Evolutionary conservation across 2,329 filamentous ascomycete genomes (phyloP).

Genomic region (Calonectria multiphialidica): DNA sequence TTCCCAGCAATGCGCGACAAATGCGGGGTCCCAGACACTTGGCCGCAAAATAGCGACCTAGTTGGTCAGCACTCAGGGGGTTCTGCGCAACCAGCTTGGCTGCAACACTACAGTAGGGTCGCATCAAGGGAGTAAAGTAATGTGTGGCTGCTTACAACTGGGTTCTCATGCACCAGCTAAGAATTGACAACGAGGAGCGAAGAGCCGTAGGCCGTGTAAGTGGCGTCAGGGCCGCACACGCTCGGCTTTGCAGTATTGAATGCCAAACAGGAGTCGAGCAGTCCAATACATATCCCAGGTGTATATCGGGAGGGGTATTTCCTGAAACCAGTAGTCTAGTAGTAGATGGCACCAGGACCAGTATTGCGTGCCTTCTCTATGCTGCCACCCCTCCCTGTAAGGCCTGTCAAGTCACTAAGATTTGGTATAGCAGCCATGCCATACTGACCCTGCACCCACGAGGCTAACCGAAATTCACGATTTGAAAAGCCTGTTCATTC

Average conservation of each 20-base stretch:
- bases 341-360: no score
- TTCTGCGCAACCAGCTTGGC: background rate
- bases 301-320: no score
- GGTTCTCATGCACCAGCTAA: background rate
- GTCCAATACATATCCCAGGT: background rate
- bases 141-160: background rate
- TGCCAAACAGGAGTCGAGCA: background rate
- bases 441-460: background rate
- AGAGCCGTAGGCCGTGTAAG: background rate
- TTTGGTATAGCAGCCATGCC: background rate
- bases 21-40: slow-evolving; percentile 8
- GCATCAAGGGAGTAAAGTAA: background rate
- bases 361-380: background rate
- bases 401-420: background rate
- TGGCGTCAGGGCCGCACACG: no score
- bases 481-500: background rate
- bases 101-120: background rate
- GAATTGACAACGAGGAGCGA: no score
- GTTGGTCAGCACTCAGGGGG: background rate
- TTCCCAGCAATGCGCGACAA: background rate
- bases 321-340: no score
- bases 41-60: background rate
- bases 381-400: background rate
- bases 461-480: slow-evolving; percentile 7
- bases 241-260: no score